Evolutionary conservation across 768 basidiomycete species (phyloP).

Genomic region (Amylocystis lapponica): DNA sequence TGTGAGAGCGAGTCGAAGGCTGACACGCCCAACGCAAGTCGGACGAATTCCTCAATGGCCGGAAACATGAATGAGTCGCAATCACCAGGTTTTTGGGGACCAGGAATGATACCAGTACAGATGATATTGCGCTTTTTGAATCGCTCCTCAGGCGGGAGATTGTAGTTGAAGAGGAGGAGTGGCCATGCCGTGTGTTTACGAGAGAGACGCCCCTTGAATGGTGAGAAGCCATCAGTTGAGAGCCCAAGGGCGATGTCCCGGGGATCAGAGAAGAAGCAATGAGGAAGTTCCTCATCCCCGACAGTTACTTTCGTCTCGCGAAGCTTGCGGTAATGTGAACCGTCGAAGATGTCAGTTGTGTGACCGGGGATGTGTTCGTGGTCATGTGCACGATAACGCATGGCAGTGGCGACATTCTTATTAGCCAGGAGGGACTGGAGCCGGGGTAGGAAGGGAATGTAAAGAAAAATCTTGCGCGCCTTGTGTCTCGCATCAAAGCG

Average conservation of each 20-base stretch:
- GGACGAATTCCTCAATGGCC: too few relatives aligned
- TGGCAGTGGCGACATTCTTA: slow-evolving; percentile 12
- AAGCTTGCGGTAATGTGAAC: slow-evolving; percentile 25
- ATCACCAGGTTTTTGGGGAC: too few relatives aligned
- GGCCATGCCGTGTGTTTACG: slow-evolving; percentile 30
- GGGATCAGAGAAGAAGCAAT: slow-evolving; percentile 32
- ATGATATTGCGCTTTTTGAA: slow-evolving; percentile 18
- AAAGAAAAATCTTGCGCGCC: slow-evolving; percentile 26
- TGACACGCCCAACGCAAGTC: too few relatives aligned
- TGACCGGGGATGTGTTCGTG: slow-evolving; percentile 7
- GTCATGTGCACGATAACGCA: slow-evolving; percentile 23
- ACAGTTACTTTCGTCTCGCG: slow-evolving; percentile 18
- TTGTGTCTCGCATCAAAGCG: slow-evolving; percentile 19
- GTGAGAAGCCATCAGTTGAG: slow-evolving; percentile 35
- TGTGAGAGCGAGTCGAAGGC: too few relatives aligned
- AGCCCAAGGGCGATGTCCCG: slow-evolving; percentile 38
- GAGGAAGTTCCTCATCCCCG: slow-evolving; percentile 16
- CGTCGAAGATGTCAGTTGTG: slow-evolving; percentile 34
- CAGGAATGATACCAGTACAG: too few relatives aligned
- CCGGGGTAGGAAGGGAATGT: slow-evolving; percentile 36
- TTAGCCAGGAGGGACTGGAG: slow-evolving; percentile 24
- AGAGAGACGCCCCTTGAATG: slow-evolving; percentile 24
- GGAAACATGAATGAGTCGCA: too few relatives aligned
- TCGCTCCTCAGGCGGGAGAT: slow-evolving; percentile 31
- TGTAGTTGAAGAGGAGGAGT: slow-evolving; percentile 35